Conservation (phyloP, 148 eudicot genomes). For the Arbutus unedo region DNA sequence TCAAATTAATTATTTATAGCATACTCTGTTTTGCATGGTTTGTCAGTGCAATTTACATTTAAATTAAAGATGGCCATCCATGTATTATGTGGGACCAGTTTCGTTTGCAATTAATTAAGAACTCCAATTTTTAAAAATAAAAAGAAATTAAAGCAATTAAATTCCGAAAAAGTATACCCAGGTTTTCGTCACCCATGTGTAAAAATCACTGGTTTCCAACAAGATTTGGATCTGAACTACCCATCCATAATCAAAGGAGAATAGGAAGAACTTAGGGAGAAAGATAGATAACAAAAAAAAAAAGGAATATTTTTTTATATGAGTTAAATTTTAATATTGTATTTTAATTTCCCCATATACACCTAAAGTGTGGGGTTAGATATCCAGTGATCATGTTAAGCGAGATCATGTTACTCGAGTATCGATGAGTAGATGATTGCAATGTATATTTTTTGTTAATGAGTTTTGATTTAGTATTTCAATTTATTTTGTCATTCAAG, state of each 20-base stretch:
- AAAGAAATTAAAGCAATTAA: background rate
- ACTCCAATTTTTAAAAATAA: background rate
- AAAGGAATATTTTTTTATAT: background rate
- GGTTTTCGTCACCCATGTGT: constrained; percentile 20
- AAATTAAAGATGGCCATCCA: too few species aligned
- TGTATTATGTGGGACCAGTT: too few species aligned
- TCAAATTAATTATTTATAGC: background rate
- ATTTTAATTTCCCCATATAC: background rate
- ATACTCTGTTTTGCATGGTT: background rate
- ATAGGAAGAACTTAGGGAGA: background rate
- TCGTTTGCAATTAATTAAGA: background rate
- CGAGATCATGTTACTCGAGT: too few species aligned
- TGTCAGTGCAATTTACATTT: background rate
- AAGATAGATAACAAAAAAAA: background rate
- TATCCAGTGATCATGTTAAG: background rate
- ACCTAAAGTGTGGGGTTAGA: background rate
- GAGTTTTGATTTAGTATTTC: too few species aligned
- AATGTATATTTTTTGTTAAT: too few species aligned
- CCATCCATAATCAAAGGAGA: constrained; percentile 1
- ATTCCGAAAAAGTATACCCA: background rate
- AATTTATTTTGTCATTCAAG: too few species aligned
- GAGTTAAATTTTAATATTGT: background rate
- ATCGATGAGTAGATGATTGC: too few species aligned
- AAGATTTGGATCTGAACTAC: constrained; percentile 14
- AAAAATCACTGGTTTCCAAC: constrained; percentile 3